Evolutionary conservation across 2,329 filamentous ascomycete species (phyloP).

Genomic region (Metarhizium brunneum): DNA sequence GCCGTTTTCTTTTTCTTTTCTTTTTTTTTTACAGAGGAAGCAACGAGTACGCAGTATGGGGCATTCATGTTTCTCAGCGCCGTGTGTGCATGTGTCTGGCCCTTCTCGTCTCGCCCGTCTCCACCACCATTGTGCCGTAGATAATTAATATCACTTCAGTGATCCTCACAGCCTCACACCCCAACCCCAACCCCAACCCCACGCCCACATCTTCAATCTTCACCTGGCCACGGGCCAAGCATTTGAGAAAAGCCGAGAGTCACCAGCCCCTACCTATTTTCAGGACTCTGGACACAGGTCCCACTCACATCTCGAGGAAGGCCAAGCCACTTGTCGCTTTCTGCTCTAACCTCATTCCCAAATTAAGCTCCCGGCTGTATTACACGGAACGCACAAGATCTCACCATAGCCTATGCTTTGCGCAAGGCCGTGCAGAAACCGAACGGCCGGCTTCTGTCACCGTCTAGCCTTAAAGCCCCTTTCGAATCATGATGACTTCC

Average conservation of each 20-base stretch:
- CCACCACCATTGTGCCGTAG: too few relatives aligned
- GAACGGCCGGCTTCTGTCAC: slow-evolving; percentile 1
- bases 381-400: not conserved
- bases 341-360: too few relatives aligned
- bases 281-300: not conserved
- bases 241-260: not conserved
- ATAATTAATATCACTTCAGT: not conserved
- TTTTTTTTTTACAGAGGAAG: too few relatives aligned
- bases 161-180: not conserved
- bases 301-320: not conserved
- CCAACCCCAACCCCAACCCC: not conserved
- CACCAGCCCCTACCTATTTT: not conserved
- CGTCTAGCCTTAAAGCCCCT: not conserved
- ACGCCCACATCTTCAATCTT: not conserved
- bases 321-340: not conserved
- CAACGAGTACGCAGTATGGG: not conserved
- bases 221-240: not conserved
- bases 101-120: not conserved
- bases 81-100: not conserved
- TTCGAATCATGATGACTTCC: not conserved
- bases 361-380: too few relatives aligned
- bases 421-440: not conserved
- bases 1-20: not conserved
- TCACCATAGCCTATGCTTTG: not conserved
- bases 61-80: not conserved